Conservation (phyloP, 805 yeast species). For the Starmerella powellii region DNA sequence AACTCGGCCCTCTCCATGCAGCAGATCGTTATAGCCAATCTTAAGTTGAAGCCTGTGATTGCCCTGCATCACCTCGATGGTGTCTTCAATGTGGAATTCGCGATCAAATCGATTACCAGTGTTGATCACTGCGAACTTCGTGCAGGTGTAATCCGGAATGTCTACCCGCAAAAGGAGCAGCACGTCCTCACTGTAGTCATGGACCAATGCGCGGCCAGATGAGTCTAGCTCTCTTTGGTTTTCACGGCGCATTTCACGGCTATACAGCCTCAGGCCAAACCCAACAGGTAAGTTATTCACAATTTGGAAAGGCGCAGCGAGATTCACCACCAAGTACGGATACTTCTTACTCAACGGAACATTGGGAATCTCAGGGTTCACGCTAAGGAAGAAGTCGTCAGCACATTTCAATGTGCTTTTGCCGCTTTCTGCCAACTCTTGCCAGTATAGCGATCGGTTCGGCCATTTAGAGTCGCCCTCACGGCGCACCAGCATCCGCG, state of each 20-base stretch:
- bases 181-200: constrained; percentile 64
- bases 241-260: constrained; percentile 55
- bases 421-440: constrained; percentile 37
- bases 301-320: constrained; percentile 77
- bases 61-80: constrained; percentile 34
- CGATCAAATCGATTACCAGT: constrained; percentile 29
- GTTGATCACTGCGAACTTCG: constrained; percentile 60
- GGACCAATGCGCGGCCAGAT: constrained; percentile 62
- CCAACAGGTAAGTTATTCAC: constrained; percentile 80
- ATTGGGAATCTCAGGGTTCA: constrained; percentile 28
- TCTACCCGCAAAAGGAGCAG: constrained; percentile 58
- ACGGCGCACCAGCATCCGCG: constrained; percentile 52
- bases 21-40: constrained; percentile 43
- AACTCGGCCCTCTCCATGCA: constrained; percentile 19
- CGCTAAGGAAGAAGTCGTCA: constrained; percentile 13
- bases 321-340: constrained; percentile 67
- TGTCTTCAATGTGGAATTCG: constrained; percentile 45
- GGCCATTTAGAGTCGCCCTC: constrained; percentile 58
- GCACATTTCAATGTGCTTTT: constrained; percentile 47
- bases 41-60: constrained; percentile 57
- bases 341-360: constrained; percentile 65
- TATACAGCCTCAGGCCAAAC: constrained; percentile 60
- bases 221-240: constrained; percentile 50
- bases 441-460: constrained; percentile 51
- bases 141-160: constrained; percentile 44